phyloP scores from a whole-genome alignment of 2,329 filamentous ascomycete genomes.

The Fusarium sp. region DNA sequence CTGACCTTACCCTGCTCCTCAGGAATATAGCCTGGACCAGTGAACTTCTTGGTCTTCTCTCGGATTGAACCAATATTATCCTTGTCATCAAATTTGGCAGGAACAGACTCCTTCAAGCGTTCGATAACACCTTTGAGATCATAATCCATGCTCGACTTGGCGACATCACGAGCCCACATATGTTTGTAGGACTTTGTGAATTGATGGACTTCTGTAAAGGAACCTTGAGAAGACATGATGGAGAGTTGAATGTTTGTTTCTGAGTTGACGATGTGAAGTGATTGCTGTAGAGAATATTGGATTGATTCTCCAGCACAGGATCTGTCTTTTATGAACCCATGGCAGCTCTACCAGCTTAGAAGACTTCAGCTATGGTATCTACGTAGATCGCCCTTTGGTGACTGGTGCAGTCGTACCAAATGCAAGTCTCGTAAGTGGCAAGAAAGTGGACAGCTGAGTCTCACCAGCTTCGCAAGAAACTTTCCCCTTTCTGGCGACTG shows the following conservation, averaged over 20 bases:
- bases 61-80: not conserved
- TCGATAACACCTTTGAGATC: not conserved
- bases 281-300: not conserved
- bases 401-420: too few relatives aligned
- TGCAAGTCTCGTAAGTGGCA: not conserved
- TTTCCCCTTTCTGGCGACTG: not conserved
- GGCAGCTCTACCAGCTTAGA: accelerated
- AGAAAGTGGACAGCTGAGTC: not conserved
- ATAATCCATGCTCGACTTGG: not conserved
- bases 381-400: accelerated
- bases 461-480: accelerated
- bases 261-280: not conserved
- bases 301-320: not conserved
- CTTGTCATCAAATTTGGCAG: accelerated
- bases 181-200: not conserved
- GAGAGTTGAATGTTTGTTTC: not conserved
- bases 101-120: not conserved
- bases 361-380: not conserved
- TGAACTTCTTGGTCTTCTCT: not conserved
- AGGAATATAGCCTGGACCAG: not conserved
- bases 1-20: not conserved
- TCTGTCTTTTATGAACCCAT: not conserved
- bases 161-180: not conserved
- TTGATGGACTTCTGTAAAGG: not conserved
- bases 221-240: not conserved